Evolutionary conservation across 1,284 basidiomycete species (phyloP).

Genomic region (Cystobasidiaceae sp.): DNA sequence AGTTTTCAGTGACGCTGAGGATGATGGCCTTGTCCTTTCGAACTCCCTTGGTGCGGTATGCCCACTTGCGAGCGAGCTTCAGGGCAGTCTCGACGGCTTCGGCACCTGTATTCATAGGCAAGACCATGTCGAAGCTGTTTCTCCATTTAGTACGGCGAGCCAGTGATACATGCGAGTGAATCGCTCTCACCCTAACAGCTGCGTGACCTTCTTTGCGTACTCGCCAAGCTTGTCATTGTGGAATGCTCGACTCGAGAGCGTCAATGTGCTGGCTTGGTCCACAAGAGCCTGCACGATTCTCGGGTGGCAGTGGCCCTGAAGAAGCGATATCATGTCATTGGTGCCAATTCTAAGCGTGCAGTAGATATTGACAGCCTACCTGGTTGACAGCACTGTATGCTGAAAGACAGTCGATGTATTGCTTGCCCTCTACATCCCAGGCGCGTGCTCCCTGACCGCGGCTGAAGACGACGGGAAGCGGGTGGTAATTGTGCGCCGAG

Average conservation of each 20-base stretch:
- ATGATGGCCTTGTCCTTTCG: slow-evolving; percentile 78
- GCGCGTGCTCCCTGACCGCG: slow-evolving; percentile 67
- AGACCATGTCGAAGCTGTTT: slow-evolving; percentile 61
- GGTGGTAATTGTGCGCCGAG: slow-evolving; percentile 91
- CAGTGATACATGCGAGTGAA: slow-evolving; percentile 51
- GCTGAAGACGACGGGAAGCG: slow-evolving; percentile 90
- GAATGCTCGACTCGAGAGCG: slow-evolving; percentile 91
- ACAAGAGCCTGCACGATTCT: slow-evolving; percentile 63
- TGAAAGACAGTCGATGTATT: slow-evolving; percentile 69
- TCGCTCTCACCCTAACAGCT: slow-evolving; percentile 63
- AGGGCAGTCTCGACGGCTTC: slow-evolving; percentile 90
- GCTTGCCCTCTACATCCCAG: slow-evolving; percentile 43
- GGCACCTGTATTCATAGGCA: slow-evolving; percentile 99
- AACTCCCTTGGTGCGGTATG: slow-evolving; percentile 76
- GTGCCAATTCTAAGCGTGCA: neutral
- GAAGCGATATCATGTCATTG: neutral
- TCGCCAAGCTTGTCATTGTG: slow-evolving; percentile 86
- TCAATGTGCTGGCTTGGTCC: slow-evolving; percentile 81
- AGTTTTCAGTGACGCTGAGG: slow-evolving; percentile 83
- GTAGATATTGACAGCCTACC: neutral
- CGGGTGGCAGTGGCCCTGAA: slow-evolving; percentile 92
- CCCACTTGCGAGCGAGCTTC: slow-evolving; percentile 89
- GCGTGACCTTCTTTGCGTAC: slow-evolving; percentile 80
- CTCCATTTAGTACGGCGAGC: neutral
- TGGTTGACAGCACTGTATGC: slow-evolving; percentile 78